A percentile compares a stretch with the other conserved stretches of the same genome.
Conservation (phyloP, 2,329 filamentous ascomycete genomes). For the Pseudogymnoascus sp. region DNA sequence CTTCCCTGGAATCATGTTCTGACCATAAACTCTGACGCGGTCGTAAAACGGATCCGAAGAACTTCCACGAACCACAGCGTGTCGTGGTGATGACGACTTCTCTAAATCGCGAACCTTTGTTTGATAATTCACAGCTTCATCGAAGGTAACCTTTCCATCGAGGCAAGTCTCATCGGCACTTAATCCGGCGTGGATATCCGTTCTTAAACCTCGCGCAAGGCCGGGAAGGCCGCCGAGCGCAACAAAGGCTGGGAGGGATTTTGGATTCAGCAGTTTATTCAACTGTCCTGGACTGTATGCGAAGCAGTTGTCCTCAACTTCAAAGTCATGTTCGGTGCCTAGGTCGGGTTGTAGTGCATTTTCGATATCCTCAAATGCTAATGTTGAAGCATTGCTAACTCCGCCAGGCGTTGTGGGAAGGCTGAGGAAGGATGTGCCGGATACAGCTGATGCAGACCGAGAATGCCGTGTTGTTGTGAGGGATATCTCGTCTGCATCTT, state of each 20-base stretch:
- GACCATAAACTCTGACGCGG: slow-evolving; percentile 49
- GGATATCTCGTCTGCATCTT: neutral
- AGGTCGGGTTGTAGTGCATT: slow-evolving; percentile 43
- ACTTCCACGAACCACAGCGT: slow-evolving; percentile 29
- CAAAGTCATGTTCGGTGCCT: slow-evolving; percentile 42
- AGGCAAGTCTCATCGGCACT: slow-evolving; percentile 41
- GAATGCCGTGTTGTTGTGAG: neutral
- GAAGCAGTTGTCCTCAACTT: slow-evolving; percentile 42
- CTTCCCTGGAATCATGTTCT: slow-evolving; percentile 54
- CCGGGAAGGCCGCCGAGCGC: slow-evolving; percentile 45
- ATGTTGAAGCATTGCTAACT: neutral
- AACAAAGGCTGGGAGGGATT: slow-evolving; percentile 39
- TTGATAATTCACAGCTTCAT: slow-evolving; percentile 55
- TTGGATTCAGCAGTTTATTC: slow-evolving; percentile 43
- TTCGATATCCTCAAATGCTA: slow-evolving; percentile 17
- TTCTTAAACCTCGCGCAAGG: slow-evolving; percentile 42
- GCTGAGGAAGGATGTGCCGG: slow-evolving; percentile 3
- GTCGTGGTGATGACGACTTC: slow-evolving; percentile 46
- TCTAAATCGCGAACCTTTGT: slow-evolving; percentile 53
- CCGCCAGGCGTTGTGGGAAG: neutral
- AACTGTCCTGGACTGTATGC: slow-evolving; percentile 46
- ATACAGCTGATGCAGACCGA: neutral
- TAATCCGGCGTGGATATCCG: slow-evolving; percentile 39
- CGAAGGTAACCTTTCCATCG: slow-evolving; percentile 38
- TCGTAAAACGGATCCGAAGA: slow-evolving; percentile 46